A percentile compares a stretch with the other conserved stretches of the same genome.
These are phyloP conservation scores for Plantago lanceolata DNA, from an alignment of 305 asterid species.

Conservation along the genomic window DNA sequence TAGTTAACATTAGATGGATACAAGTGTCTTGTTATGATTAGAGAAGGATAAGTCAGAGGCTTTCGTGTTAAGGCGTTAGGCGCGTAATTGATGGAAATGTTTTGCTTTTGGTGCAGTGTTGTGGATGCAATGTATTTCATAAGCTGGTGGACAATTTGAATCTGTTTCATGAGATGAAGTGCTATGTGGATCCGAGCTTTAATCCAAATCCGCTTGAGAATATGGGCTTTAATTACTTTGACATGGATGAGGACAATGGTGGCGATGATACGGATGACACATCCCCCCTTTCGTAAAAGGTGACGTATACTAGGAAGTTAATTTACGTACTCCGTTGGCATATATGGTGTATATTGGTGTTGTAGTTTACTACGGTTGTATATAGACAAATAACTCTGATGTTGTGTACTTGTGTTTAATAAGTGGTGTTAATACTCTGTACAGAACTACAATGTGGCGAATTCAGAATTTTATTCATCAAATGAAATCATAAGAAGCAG, in stretches of 20 bases:
- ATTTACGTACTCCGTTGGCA: slow-evolving; percentile 8
- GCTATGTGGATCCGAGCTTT: slow-evolving; percentile 77
- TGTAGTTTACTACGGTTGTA: slow-evolving; percentile 32
- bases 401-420: slow-evolving; percentile 20
- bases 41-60: too few relatives aligned
- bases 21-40: too few relatives aligned
- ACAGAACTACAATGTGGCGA: slow-evolving; percentile 8
- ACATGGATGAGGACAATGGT: slow-evolving; percentile 43
- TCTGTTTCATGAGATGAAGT: slow-evolving; percentile 79
- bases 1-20: too few relatives aligned
- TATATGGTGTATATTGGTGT: slow-evolving; percentile 39
- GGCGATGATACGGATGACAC: too few relatives aligned
- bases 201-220: slow-evolving; percentile 49
- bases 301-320: slow-evolving; percentile 19
- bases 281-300: slow-evolving; percentile 51
- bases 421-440: slow-evolving; percentile 16
- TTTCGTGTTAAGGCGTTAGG: background rate
- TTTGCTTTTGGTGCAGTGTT: slow-evolving; percentile 43
- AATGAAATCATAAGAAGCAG: slow-evolving; percentile 1
- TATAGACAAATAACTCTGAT: slow-evolving; percentile 27
- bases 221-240: slow-evolving; percentile 51
- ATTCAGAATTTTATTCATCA: background rate
- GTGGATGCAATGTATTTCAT: slow-evolving; percentile 89
- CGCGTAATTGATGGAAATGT: slow-evolving; percentile 5
- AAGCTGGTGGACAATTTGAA: slow-evolving; percentile 91